Evolutionary conservation across 1,284 basidiomycete species (phyloP), one percentile per base, ranked within the genome.

Genomic region (Coniophora puteana): DNA sequence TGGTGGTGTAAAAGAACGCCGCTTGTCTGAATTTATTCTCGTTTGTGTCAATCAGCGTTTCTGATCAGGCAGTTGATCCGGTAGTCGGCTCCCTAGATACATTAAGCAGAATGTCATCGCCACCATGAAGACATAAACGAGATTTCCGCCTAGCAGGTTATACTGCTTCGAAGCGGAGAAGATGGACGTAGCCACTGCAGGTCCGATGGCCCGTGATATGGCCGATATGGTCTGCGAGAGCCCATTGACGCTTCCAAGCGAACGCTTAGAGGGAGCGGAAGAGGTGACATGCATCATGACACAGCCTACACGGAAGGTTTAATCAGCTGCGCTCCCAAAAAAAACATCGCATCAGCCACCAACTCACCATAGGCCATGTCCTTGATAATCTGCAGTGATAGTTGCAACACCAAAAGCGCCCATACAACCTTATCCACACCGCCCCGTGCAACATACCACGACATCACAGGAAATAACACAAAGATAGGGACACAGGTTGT

Each of bases 231-330:
- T 72, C 46, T 78, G 78, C 1, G 68, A 67, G 10, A 79, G 61
- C 7, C 76, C 76, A 45, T 75, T 76, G 17, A 69, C 67, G 4
- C 72, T 61, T 4, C 76, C 76, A 18, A 78, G 50, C 5, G 61
- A 58, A 22, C 50, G 46, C 24, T 54, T 61, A 24, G 60, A 58
- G 0, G 65, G 66, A 6, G 63, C 46, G 1, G 64, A 51, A 26
- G 50, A 48, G 8, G 57, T 60, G 43, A 65, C 46, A 20, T 63
- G 61, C 25, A 68, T 51, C 16, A 57, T 57, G 18, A 62, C 65
- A 21, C 68, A 69, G 1, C 45, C 55, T 58, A 14, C 16, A 22
- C 14, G 21, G 14, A 29, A 35, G 7, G n/a, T 5, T 22, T 40
- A 12, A 33, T 30, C 11, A 13, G 13, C 5, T 20, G 26, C 20